These are phyloP conservation scores for Backusella circina DNA, from an alignment of 192 early-diverging fungal species.

Conservation along the genomic window DNA sequence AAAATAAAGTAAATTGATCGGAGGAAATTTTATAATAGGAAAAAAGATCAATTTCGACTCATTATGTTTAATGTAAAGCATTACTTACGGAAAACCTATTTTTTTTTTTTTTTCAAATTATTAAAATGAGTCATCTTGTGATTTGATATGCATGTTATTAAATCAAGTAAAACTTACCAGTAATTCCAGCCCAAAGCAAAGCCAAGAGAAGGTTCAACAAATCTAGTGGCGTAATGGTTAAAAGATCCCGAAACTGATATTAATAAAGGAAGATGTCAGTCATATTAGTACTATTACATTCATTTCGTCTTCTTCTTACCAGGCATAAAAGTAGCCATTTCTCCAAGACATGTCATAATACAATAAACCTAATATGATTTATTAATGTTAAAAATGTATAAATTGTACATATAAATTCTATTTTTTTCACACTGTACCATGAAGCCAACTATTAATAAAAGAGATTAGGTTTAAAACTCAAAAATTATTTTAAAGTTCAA, in stretches of 20 bases:
- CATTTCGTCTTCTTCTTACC: constrained; percentile 4
- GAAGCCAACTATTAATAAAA: constrained; percentile 18
- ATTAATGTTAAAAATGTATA: background rate
- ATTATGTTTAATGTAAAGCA: constrained; percentile 32
- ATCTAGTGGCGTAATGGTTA: constrained; percentile 67
- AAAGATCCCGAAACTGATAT: constrained; percentile 63
- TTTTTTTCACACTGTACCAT: constrained; percentile 11
- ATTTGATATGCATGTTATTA: background rate
- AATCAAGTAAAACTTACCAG: constrained; percentile 29
- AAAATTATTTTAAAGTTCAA: background rate
- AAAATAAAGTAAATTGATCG: background rate
- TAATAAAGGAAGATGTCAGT: background rate
- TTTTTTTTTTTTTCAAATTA: background rate
- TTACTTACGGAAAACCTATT: background rate
- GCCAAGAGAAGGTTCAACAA: constrained; percentile 71
- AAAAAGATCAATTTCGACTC: background rate
- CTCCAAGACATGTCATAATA: constrained; percentile 77
- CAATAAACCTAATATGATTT: constrained; percentile 49
- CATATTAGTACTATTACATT: background rate
- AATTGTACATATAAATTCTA: background rate
- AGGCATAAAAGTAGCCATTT: constrained; percentile 82
- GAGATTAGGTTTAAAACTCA: background rate
- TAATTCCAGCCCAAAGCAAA: constrained; percentile 73
- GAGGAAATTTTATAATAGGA: background rate
- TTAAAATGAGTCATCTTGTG: background rate